Evolutionary conservation across 148 eudicot genomes (phyloP), one percentile per base, ranked within the genome.

Genomic region (Camellia japonica): DNA sequence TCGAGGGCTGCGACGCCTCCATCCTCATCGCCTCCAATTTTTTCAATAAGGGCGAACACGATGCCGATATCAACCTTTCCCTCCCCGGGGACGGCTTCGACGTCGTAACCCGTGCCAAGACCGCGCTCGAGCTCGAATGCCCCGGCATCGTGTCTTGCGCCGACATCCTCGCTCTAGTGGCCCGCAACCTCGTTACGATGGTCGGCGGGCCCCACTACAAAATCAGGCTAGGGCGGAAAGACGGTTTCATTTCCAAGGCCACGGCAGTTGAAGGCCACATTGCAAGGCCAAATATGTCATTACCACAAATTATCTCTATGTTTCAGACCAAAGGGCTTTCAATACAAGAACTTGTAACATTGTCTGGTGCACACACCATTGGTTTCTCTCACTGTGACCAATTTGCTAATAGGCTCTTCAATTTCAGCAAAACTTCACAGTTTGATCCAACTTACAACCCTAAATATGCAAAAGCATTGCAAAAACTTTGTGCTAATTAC

Each of bases 341-440:
- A 7, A n/a, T 89, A 1, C 90, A 88, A 23, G 97, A 93, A 10
- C 85, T 93, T 87, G 97, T 93, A 6, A 91, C 93, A 3, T 73
- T 92, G 42, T 68, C 86, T 8, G 96, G 98, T 0, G 93, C 96
- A 12, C 96, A 94, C 82, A 94, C 94, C n/a, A 84, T 92, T 30
- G 98, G 96, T 2, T 90, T 94, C 87, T 90, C 97, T 0, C 96
- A 92, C 73, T 94, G 93, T 86, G 59, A 71, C 9, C 89, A 94
- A 71, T 94, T 94, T 81, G 86, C 92, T 78, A 49, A 84, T n/a
- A 75, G 98, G 14, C 86, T 92, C 83, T 89, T 84, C 87, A 68
- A 86, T 9, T 88, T 70, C 86, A 87, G 88, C 80, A 79, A 75
- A n/a, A 72, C 65, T 1, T 68, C 90, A 6, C 72, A 85, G 18